phyloP scores from a whole-genome alignment of 768 basidiomycete genomes.

The Xanthoconium stramineum region DNA sequence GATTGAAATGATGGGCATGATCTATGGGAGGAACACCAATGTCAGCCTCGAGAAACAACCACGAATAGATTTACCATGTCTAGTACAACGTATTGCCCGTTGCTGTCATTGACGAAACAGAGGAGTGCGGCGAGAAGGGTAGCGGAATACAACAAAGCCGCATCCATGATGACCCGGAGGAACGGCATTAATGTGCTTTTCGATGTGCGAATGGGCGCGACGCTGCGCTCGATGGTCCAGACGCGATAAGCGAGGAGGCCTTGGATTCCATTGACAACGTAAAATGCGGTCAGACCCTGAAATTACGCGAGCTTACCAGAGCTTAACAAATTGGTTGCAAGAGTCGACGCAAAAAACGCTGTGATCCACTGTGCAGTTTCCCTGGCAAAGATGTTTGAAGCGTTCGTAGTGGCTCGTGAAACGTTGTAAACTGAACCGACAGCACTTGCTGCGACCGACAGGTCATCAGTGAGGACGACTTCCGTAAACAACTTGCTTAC shows the following conservation, averaged over 20 bases:
- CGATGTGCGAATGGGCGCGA: not conserved
- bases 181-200: not conserved
- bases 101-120: not conserved
- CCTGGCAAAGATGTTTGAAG: not conserved
- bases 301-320: too few relatives aligned
- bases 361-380: constrained; percentile 1
- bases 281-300: not conserved
- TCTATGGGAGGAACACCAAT: too few relatives aligned
- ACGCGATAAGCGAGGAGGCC: not conserved
- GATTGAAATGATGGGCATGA: not conserved
- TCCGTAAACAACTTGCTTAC: not conserved
- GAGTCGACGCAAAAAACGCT: not conserved
- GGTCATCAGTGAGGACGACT: not conserved
- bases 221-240: not conserved
- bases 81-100: not conserved
- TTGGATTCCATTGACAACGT: not conserved
- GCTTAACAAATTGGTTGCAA: not conserved
- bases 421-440: not conserved
- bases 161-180: not conserved
- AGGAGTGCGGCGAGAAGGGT: not conserved
- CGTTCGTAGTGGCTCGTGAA: not conserved
- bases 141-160: not conserved
- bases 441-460: not conserved
- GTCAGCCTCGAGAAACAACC: too few relatives aligned
- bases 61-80: not conserved